Conservation (phyloP, 768 basidiomycete species). For the Cystobasidium tubakii region DNA sequence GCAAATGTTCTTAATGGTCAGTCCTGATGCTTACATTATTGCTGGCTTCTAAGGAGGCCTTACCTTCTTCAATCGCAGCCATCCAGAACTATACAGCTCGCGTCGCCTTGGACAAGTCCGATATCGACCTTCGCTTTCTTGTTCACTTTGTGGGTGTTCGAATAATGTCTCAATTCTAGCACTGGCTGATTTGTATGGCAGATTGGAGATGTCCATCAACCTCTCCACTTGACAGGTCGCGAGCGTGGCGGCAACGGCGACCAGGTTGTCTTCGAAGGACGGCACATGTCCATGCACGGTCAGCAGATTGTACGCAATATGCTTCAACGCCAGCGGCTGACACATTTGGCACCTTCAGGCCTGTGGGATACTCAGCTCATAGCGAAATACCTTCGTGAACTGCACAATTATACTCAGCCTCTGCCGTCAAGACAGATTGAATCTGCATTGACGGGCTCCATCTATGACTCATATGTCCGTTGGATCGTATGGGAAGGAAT, state of each 20-base stretch:
- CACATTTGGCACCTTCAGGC: conserved; percentile 52
- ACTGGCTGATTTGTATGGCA: not conserved
- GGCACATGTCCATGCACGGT: conserved; percentile 39
- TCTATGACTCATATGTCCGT: conserved; percentile 61
- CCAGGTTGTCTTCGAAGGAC: conserved; percentile 41
- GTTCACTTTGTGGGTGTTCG: conserved; percentile 66
- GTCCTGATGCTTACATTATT: not conserved
- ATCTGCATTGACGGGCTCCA: conserved; percentile 63
- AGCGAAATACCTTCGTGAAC: conserved; percentile 69
- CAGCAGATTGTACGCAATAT: not conserved
- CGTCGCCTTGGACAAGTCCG: conserved; percentile 9
- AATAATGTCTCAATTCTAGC: not conserved
- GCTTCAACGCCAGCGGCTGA: conserved; percentile 56
- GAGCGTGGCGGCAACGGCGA: conserved; percentile 79
- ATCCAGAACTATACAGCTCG: conserved; percentile 61
- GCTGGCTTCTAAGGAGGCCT: not conserved
- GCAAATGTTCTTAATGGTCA: conserved; percentile 25
- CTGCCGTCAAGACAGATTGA: conserved; percentile 61
- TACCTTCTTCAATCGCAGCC: conserved; percentile 51
- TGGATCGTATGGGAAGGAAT: conserved; percentile 81
- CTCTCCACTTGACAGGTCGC: conserved; percentile 80
- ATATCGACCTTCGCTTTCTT: conserved; percentile 76
- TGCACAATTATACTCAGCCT: conserved; percentile 73
- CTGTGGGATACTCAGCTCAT: conserved; percentile 67
- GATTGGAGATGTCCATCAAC: conserved; percentile 81